phyloP scores from a whole-genome alignment of 1,284 basidiomycete genomes.

The Heimioporus retisporus region DNA sequence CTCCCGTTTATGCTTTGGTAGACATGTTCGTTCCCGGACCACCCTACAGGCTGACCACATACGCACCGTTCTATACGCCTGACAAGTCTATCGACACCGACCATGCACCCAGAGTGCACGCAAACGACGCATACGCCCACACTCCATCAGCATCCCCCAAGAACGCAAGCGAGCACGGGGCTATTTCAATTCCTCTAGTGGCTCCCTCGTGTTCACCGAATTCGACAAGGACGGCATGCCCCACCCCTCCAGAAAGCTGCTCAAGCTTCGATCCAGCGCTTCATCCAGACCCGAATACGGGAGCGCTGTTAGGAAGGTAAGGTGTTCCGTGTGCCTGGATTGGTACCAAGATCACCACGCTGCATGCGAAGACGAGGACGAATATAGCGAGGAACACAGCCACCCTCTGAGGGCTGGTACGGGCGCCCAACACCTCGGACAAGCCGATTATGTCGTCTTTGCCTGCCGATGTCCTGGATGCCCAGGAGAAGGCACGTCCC shows the following conservation, averaged over 20 bases:
- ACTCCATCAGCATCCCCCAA: slow-evolving; percentile 31
- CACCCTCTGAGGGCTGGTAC: too few species aligned
- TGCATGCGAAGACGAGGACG: too few species aligned
- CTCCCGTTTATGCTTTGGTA: slow-evolving; percentile 13
- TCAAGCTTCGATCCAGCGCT: slow-evolving; percentile 39
- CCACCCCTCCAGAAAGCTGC: slow-evolving; percentile 39
- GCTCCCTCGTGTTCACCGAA: slow-evolving; percentile 37
- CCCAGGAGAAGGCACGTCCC: slow-evolving; percentile 6
- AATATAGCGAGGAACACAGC: too few species aligned
- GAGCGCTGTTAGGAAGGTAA: slow-evolving; percentile 2
- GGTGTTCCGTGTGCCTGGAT: background rate
- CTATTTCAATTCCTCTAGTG: slow-evolving; percentile 39
- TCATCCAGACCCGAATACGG: slow-evolving; percentile 36
- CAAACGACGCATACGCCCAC: slow-evolving; percentile 29
- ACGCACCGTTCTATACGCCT: slow-evolving; percentile 15
- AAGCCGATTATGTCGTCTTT: slow-evolving; percentile 2
- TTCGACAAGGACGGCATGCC: slow-evolving; percentile 44
- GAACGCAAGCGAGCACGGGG: slow-evolving; percentile 43
- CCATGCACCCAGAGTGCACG: background rate
- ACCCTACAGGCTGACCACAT: slow-evolving; percentile 32
- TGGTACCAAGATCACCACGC: slow-evolving; percentile 12
- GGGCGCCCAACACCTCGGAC: slow-evolving; percentile 21
- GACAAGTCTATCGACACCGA: too few species aligned
- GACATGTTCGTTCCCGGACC: slow-evolving; percentile 28
- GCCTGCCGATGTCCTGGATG: background rate